These are phyloP conservation scores for Solanum gandarillasii DNA, from an alignment of 257 asterid species.

Conservation along the genomic window DNA sequence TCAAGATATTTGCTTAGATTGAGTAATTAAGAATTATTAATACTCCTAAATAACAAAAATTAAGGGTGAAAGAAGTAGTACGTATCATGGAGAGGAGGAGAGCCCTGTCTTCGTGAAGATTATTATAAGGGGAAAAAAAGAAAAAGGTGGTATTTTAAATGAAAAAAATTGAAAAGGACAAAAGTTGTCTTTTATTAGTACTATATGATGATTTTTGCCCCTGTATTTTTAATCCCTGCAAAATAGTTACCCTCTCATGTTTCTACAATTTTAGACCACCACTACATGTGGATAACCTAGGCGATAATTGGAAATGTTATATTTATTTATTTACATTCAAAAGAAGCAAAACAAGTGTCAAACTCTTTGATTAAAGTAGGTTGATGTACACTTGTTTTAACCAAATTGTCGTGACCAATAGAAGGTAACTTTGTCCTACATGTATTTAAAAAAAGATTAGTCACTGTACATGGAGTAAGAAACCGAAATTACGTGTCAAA, in stretches of 20 bases:
- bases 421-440: too few relatives aligned
- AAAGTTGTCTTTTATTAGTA: background rate
- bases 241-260: background rate
- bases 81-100: background rate
- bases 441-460: too few relatives aligned
- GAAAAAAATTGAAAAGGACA: background rate
- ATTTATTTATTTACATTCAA: background rate
- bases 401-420: too few relatives aligned
- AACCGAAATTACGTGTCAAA: too few relatives aligned
- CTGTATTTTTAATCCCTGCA: background rate
- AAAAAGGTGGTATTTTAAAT: background rate
- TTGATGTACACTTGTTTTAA: background rate
- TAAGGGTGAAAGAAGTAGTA: background rate
- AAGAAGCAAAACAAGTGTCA: background rate
- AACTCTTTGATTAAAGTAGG: background rate
- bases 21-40: background rate
- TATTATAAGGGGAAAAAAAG: background rate
- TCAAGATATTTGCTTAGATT: slow-evolving; percentile 14
- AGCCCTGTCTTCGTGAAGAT: background rate
- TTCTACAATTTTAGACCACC: background rate
- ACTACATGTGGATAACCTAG: background rate
- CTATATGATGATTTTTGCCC: background rate
- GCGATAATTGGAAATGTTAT: background rate
- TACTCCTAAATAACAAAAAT: background rate
- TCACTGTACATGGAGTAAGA: too few relatives aligned